These are phyloP conservation scores for Trypanosoma platydactyli DNA, from an alignment of 208 protist genomes.

Conservation along the genomic window DNA sequence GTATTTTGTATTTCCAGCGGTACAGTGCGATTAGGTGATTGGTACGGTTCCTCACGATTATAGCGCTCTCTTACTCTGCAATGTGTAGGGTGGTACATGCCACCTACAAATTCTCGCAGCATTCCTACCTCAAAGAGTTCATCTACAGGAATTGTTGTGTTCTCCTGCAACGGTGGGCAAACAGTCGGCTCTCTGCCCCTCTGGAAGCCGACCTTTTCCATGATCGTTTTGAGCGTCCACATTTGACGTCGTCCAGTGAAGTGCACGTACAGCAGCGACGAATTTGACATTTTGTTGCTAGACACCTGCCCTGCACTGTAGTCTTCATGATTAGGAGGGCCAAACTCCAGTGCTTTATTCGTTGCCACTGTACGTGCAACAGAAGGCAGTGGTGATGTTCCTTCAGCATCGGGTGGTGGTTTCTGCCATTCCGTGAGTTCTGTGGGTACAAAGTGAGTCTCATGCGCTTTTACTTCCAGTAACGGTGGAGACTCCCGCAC, in stretches of 20 bases:
- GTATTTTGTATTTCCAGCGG: neutral
- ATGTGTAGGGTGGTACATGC: constrained; percentile 26
- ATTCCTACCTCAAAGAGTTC: constrained; percentile 26
- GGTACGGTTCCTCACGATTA: neutral
- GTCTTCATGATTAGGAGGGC: too few species aligned
- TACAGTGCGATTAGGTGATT: neutral
- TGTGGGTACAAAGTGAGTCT: too few species aligned
- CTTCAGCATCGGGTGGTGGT: too few species aligned
- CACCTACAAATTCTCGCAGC: constrained; percentile 26
- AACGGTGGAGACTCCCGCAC: neutral
- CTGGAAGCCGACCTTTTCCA: constrained; percentile 1
- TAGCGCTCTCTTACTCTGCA: constrained; percentile 5
- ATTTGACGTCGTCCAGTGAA: constrained; percentile 11
- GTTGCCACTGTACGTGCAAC: too few species aligned
- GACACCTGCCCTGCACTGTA: too few species aligned
- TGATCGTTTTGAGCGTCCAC: constrained; percentile 21
- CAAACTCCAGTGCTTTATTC: too few species aligned
- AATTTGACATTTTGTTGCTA: neutral
- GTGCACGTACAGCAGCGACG: constrained; percentile 14
- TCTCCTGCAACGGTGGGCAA: constrained; percentile 21
- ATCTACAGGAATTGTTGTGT: constrained; percentile 10
- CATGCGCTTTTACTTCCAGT: too few species aligned
- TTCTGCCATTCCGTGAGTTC: too few species aligned
- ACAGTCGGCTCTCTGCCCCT: neutral
- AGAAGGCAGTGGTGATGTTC: too few species aligned